Percentiles rank a stretch among this genome's conserved stretches.
phyloP scores from a whole-genome alignment of 1,284 basidiomycete genomes.

The Ceratobasidium sp. region DNA sequence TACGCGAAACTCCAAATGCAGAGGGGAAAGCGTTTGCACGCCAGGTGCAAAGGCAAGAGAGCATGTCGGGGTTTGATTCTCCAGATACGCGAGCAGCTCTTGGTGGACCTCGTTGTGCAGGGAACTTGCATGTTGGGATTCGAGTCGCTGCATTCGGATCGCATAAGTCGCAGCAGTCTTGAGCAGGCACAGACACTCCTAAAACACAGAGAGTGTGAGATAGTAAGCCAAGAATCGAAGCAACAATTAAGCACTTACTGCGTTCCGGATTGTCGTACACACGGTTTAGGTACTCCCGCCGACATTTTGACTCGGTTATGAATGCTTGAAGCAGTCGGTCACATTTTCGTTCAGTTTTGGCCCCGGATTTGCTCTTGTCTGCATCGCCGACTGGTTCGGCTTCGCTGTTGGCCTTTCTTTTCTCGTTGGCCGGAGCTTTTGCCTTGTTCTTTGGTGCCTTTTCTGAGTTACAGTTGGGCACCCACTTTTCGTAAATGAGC shows the following conservation, averaged over 20 bases:
- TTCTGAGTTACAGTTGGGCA: not conserved
- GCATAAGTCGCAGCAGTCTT: constrained; percentile 9
- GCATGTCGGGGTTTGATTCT: not conserved
- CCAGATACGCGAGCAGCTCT: constrained; percentile 2
- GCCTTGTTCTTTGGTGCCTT: not conserved
- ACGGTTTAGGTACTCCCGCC: not conserved
- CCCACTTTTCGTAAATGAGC: constrained; percentile 9
- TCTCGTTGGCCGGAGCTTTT: not conserved
- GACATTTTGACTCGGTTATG: not conserved
- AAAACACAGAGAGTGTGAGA: not conserved
- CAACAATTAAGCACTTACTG: not conserved
- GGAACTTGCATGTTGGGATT: not conserved
- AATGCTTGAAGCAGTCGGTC: not conserved
- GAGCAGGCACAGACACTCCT: not conserved
- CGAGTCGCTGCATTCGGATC: not conserved
- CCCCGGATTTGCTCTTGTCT: too few relatives aligned
- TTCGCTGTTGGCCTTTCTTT: not conserved
- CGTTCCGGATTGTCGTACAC: not conserved
- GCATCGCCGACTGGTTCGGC: too few relatives aligned
- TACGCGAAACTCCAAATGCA: not conserved
- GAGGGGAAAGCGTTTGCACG: not conserved
- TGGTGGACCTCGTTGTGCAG: not conserved
- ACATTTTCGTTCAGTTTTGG: not conserved
- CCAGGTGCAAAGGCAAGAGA: constrained; percentile 3
- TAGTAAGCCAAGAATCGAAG: not conserved